Conservation (phyloP, 2,329 filamentous ascomycete species). For the Botrytis cinerea region DNA sequence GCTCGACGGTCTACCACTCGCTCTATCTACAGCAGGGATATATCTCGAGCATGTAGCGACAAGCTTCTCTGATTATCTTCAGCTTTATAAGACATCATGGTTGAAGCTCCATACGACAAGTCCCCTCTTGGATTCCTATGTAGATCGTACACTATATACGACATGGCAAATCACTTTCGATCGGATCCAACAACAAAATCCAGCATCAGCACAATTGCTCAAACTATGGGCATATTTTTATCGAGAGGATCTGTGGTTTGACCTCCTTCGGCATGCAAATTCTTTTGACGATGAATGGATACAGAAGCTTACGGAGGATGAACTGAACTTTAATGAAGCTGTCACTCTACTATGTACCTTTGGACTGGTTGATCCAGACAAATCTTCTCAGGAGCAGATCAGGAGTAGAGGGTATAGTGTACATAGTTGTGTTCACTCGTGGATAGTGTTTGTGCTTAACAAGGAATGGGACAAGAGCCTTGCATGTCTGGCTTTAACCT, state of each 20-base stretch:
- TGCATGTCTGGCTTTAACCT: slow-evolving; percentile 24
- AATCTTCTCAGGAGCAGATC: slow-evolving; percentile 22
- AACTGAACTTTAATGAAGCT: slow-evolving; percentile 27
- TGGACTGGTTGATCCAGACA: slow-evolving; percentile 27
- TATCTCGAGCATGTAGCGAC: slow-evolving; percentile 25
- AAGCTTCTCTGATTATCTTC: slow-evolving; percentile 30
- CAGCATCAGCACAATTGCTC: slow-evolving; percentile 42
- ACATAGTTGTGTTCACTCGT: slow-evolving; percentile 29
- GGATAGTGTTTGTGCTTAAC: slow-evolving; percentile 25
- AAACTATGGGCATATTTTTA: slow-evolving; percentile 48
- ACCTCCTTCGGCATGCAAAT: slow-evolving; percentile 42
- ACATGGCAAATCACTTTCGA: slow-evolving; percentile 45
- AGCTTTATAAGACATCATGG: slow-evolving; percentile 28
- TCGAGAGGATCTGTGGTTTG: slow-evolving; percentile 49
- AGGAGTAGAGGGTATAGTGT: slow-evolving; percentile 28
- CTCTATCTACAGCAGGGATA: slow-evolving; percentile 22
- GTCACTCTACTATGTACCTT: slow-evolving; percentile 26
- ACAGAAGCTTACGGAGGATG: slow-evolving; percentile 25
- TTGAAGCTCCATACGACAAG: slow-evolving; percentile 27
- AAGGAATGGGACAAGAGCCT: slow-evolving; percentile 27
- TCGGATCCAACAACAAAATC: slow-evolving; percentile 41
- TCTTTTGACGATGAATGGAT: slow-evolving; percentile 26
- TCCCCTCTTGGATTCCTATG: slow-evolving; percentile 27
- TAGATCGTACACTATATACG: slow-evolving; percentile 27
- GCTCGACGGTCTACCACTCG: slow-evolving; percentile 23